Percentiles rank a stretch among this genome's conserved stretches.
Evolutionary conservation across 768 basidiomycete genomes (phyloP).

Genomic region (Mycena floridula): DNA sequence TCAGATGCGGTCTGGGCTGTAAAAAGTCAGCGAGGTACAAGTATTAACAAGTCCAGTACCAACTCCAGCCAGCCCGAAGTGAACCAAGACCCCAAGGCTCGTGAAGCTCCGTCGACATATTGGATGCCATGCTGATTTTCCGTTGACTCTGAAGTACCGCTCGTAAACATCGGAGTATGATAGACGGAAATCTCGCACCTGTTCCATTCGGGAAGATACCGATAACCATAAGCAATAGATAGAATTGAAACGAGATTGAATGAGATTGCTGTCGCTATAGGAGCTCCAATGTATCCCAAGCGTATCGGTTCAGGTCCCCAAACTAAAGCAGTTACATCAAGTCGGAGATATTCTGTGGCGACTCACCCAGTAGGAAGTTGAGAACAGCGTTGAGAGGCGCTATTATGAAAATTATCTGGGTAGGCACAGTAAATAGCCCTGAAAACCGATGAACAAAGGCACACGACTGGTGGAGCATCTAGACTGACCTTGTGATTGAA

Average conservation of each 20-base stretch:
- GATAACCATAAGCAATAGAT: constrained; percentile 59
- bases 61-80: not conserved
- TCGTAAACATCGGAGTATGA: no score
- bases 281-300: constrained; percentile 89
- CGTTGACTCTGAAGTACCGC: no score
- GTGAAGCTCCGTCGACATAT: no score
- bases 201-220: no score
- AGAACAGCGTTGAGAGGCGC: constrained; percentile 77
- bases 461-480: no score
- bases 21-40: no score
- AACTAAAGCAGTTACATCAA: no score
- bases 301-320: constrained; percentile 80
- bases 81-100: no score
- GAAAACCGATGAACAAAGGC: not conserved
- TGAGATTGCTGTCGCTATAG: constrained; percentile 81
- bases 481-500: constrained; percentile 13
- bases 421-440: constrained; percentile 84
- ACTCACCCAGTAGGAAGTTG: constrained; percentile 59
- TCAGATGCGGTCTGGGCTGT: constrained; percentile 82
- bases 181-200: no score
- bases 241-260: constrained; percentile 76
- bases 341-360: no score
- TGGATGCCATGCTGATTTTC: no score
- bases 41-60: not conserved
- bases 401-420: constrained; percentile 72